Percentiles rank a stretch among this genome's conserved stretches.
phyloP scores from a whole-genome alignment of 2,329 filamentous ascomycete genomes.

The Achaetomium macrosporum region DNA sequence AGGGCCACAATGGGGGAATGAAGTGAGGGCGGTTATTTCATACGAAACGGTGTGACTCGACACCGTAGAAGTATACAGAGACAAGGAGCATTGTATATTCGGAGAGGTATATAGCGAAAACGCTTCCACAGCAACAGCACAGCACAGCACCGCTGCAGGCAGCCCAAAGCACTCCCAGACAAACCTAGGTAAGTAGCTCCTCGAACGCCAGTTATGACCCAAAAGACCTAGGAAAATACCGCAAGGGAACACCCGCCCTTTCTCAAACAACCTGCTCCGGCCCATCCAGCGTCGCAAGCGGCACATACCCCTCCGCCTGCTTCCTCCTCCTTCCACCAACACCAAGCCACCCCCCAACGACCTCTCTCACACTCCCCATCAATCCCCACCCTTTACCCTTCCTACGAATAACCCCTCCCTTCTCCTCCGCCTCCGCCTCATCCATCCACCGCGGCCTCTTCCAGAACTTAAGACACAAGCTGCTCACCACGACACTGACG shows the following conservation, averaged over 20 bases:
- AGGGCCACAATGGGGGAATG: too few relatives aligned
- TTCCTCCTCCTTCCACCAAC: conserved; percentile 34
- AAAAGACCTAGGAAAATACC: neutral
- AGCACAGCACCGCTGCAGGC: neutral
- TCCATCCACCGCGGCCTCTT: conserved; percentile 81
- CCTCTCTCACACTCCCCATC: conserved; percentile 37
- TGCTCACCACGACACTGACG: conserved; percentile 82
- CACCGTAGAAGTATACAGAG: too few relatives aligned
- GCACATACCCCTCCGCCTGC: conserved; percentile 51
- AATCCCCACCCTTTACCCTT: conserved; percentile 39
- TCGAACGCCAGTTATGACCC: neutral
- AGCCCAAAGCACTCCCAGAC: too few relatives aligned
- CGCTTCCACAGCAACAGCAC: neutral
- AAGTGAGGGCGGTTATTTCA: too few relatives aligned
- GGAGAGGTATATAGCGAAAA: conserved; percentile 7
- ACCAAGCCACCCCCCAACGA: conserved; percentile 28
- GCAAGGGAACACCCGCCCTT: neutral
- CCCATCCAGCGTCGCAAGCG: conserved; percentile 47
- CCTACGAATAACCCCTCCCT: conserved; percentile 41
- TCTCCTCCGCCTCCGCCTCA: conserved; percentile 53
- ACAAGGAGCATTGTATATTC: neutral
- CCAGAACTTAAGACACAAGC: conserved; percentile 82
- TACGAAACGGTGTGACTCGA: too few relatives aligned
- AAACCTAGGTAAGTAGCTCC: neutral
- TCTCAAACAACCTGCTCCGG: conserved; percentile 17